Evolutionary conservation across 2,329 filamentous ascomycete genomes (phyloP), one percentile per base, ranked within the genome.

Genomic region (Alternaria panax): DNA sequence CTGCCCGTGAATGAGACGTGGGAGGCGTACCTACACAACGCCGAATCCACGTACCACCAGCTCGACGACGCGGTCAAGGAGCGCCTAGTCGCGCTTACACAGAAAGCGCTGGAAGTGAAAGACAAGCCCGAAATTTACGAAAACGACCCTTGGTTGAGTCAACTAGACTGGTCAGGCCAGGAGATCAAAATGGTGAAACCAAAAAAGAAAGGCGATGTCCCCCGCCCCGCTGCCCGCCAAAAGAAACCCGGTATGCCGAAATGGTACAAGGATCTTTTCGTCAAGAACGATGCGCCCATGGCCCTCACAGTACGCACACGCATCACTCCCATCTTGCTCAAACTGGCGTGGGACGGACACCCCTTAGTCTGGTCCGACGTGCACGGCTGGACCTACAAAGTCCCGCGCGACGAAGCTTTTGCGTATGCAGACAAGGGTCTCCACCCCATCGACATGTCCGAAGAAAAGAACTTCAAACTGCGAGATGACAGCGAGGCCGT

Each of bases 131-230:
- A 89, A 24, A 83, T 88, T 45, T 97, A 92, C 81, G 81, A 83
- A 55, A 89, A 86, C 40, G 94, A 99, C 72, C 92, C 93, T 5
- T 99, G 96, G 96, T 79, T 99, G 71, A 86, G 85, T 64, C 95
- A 99, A 81, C 85, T 99, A 52, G 93, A 99, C 81, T 99, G 95
- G 95, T 91, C 92, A 1, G 92, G 92, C 4, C 93, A 98, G 78
- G 92, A 96, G 76, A 85, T 97, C 62, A 93, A 87, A 74, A 95
- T 94, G 91, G 89, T 88, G 22, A 98, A 97, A 75, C 91, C 90
- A 4, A 97, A 95, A 81, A 93, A 91, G 79, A 97, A 97, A 77
- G 83, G 81, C 9, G 92, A 96, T 56, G 88, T 90, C 11, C 90
- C 91, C 2, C 84, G 92, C 43, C 92, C 90, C 28, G 90, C 89